Percentiles rank a stretch among this genome's conserved stretches.
These are phyloP conservation scores for Cadophora sp. DNA, from an alignment of 2,329 filamentous ascomycete species.

Conservation along the genomic window DNA sequence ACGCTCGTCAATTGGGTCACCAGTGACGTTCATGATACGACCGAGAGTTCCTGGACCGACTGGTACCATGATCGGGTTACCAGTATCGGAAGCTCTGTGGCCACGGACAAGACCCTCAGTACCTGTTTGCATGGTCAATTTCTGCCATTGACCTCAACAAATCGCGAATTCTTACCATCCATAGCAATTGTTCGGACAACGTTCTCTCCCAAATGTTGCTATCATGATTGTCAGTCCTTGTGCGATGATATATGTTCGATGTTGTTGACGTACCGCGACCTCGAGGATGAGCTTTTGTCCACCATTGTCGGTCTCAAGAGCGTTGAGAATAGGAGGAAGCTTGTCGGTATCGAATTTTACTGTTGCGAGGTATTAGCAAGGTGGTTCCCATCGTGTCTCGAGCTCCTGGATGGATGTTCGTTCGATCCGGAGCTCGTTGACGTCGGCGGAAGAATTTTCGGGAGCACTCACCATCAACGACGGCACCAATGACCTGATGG, in stretches of 20 bases:
- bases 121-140: conserved; percentile 62
- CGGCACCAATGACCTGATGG: conserved; percentile 94
- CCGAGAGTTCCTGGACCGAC: conserved; percentile 93
- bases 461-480: conserved; percentile 84
- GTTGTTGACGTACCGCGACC: conserved; percentile 77
- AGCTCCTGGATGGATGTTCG: conserved; percentile 32
- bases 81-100: conserved; percentile 83
- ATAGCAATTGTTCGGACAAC: conserved; percentile 99
- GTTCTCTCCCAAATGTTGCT: conserved; percentile 99
- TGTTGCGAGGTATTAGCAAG: conserved; percentile 54
- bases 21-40: conserved; percentile 99
- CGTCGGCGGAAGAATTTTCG: conserved; percentile 49
- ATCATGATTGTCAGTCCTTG: conserved; percentile 49
- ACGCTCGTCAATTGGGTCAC: conserved; percentile 99
- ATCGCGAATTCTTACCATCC: conserved; percentile 76
- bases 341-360: conserved; percentile 97
- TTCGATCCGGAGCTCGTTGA: conserved; percentile 37
- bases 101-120: conserved; percentile 99
- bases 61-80: conserved; percentile 93
- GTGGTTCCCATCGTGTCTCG: conserved; percentile 21
- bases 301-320: conserved; percentile 88
- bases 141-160: conserved; percentile 28
- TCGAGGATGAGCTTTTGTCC: conserved; percentile 95
- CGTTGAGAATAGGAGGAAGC: conserved; percentile 97
- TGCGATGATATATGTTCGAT: conserved; percentile 29